A percentile compares a stretch with the other conserved stretches of the same genome.
Conservation (phyloP, 108 stramenopile species). For the Cyclotella kingstonii region DNA sequence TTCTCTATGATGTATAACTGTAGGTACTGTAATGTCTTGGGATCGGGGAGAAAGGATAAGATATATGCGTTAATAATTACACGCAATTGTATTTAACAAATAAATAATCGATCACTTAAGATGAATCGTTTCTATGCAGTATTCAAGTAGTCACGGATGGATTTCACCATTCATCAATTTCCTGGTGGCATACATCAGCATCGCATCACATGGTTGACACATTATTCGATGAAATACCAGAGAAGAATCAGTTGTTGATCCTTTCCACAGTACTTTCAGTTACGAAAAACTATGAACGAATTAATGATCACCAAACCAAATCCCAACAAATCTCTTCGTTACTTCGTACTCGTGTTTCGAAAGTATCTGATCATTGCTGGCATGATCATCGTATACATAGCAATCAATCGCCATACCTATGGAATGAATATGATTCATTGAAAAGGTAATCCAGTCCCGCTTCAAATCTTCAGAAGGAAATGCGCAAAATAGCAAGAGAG, state of each 20-base stretch:
- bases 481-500: neutral
- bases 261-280: neutral
- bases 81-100: too few relatives aligned
- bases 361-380: neutral
- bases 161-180: too few relatives aligned
- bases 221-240: too few relatives aligned
- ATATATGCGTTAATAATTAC: too few relatives aligned
- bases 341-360: neutral
- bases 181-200: too few relatives aligned
- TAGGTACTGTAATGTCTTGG: too few relatives aligned
- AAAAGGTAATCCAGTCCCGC: constrained; percentile 26
- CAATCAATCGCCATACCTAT: neutral
- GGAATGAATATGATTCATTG: constrained; percentile 12
- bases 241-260: neutral
- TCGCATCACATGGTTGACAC: too few relatives aligned
- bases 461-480: constrained; percentile 20
- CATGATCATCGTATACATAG: neutral
- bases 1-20: too few relatives aligned
- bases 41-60: too few relatives aligned
- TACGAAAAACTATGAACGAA: neutral
- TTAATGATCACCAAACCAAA: neutral
- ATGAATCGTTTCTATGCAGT: too few relatives aligned
- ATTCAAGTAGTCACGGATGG: too few relatives aligned
- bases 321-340: neutral
- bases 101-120: too few relatives aligned